These are phyloP conservation scores for Lathyrus aphaca DNA, from an alignment of 306 rosid genomes.

Conservation along the genomic window DNA sequence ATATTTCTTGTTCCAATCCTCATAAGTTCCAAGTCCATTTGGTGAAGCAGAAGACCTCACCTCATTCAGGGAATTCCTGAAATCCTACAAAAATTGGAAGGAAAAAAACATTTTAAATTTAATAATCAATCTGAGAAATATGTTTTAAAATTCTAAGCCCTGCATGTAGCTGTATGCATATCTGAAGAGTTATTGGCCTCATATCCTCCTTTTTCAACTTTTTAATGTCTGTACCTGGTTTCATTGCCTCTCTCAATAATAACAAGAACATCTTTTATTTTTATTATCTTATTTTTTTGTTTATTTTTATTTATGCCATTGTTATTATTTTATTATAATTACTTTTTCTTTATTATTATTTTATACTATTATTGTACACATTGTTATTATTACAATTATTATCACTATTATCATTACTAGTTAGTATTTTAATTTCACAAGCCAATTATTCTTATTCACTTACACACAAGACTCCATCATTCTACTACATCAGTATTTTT, in stretches of 20 bases:
- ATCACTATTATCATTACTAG: too few species aligned
- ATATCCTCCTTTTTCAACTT: slow-evolving; percentile 66
- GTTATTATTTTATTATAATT: too few species aligned
- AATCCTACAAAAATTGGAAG: slow-evolving; percentile 56
- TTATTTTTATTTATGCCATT: too few species aligned
- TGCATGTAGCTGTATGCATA: slow-evolving; percentile 35
- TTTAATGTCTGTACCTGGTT: slow-evolving; percentile 70
- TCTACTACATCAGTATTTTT: too few species aligned
- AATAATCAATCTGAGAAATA: slow-evolving; percentile 15
- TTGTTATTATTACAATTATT: too few species aligned
- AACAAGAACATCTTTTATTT: too few species aligned
- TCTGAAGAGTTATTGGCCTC: slow-evolving; percentile 71
- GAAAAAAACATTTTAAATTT: slow-evolving; percentile 19
- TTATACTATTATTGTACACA: too few species aligned
- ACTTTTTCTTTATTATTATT: too few species aligned
- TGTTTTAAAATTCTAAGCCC: slow-evolving; percentile 4
- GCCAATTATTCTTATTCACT: too few species aligned
- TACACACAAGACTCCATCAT: too few species aligned
- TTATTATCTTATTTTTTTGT: too few species aligned
- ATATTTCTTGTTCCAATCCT: slow-evolving; percentile 84
- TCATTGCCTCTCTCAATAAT: slow-evolving; percentile 82
- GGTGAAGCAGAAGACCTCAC: slow-evolving; percentile 89
- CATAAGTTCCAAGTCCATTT: slow-evolving; percentile 67
- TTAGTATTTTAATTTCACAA: too few species aligned
- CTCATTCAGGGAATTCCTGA: slow-evolving; percentile 65